Evolutionary conservation across 768 basidiomycete genomes (phyloP).

Genomic region (Pleurotus eryngii): DNA sequence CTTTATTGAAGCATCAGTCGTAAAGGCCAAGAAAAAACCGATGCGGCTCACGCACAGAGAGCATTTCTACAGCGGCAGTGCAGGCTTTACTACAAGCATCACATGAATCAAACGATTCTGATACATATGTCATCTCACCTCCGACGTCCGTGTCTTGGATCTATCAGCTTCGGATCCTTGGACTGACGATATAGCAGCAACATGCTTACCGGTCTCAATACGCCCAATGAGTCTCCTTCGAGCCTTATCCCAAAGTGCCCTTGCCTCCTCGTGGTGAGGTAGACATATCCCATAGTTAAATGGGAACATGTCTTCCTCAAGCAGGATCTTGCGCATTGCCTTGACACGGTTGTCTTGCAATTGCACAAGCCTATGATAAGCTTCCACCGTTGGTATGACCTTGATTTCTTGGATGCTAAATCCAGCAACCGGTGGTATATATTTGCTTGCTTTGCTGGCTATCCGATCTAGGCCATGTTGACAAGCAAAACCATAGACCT

Average conservation of each 20-base stretch:
- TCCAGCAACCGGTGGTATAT: slow-evolving; percentile 50
- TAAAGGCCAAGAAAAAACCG: not conserved
- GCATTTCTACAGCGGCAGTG: slow-evolving; percentile 65
- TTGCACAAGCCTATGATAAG: slow-evolving; percentile 61
- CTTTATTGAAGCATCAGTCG: slow-evolving; percentile 27
- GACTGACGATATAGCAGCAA: not conserved
- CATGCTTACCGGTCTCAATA: slow-evolving; percentile 49
- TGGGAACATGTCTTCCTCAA: slow-evolving; percentile 66
- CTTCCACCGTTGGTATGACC: slow-evolving; percentile 51
- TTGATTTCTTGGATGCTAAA: slow-evolving; percentile 51
- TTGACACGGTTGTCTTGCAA: slow-evolving; percentile 58
- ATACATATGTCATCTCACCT: slow-evolving; percentile 59
- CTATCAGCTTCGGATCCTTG: slow-evolving; percentile 7
- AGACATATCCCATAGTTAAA: slow-evolving; percentile 66
- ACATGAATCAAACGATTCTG: slow-evolving; percentile 45
- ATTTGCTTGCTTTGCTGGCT: slow-evolving; percentile 57
- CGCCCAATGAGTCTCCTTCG: slow-evolving; percentile 41
- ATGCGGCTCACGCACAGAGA: slow-evolving; percentile 41
- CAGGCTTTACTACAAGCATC: slow-evolving; percentile 56
- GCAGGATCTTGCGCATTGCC: slow-evolving; percentile 46
- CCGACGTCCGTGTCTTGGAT: slow-evolving; percentile 59
- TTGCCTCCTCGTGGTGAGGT: slow-evolving; percentile 44
- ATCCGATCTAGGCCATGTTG: slow-evolving; percentile 38
- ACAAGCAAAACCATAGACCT: slow-evolving; percentile 58
- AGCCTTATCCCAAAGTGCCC: slow-evolving; percentile 47